A percentile compares a stretch with the other conserved stretches of the same genome.
These are phyloP conservation scores for Licmophora abbreviata DNA, from an alignment of 108 stramenopile species.

Conservation along the genomic window DNA sequence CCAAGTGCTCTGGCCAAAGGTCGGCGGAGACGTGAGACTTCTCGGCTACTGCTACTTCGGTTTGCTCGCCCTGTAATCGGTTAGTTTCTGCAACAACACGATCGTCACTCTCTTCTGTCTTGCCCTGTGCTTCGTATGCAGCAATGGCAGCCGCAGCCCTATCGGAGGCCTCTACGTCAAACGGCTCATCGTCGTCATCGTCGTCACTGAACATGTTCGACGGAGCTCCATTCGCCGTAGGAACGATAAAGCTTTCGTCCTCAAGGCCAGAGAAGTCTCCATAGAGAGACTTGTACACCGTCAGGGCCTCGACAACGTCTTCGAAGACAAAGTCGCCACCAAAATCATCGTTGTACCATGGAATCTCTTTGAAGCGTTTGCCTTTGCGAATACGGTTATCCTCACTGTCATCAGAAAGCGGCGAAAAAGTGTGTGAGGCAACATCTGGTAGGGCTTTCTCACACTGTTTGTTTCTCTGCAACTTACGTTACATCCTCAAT, in stretches of 20 bases:
- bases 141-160: constrained; percentile 16
- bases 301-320: constrained; percentile 83
- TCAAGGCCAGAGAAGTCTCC: constrained; percentile 58
- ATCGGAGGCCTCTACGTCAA: constrained; percentile 19
- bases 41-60: no score
- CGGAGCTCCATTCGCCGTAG: constrained; percentile 35
- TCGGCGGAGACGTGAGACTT: constrained; percentile 10
- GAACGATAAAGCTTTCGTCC: constrained; percentile 55
- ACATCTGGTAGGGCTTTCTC: no score
- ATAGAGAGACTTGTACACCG: constrained; percentile 58
- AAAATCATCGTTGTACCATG: constrained; percentile 87
- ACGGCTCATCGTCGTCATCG: constrained; percentile 25
- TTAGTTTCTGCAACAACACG: constrained; percentile 24
- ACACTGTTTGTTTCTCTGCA: no score
- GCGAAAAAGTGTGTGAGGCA: no score
- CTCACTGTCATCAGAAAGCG: constrained; percentile 16
- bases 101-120: constrained; percentile 18
- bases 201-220: constrained; percentile 27
- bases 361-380: constrained; percentile 50
- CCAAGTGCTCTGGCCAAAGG: constrained; percentile 79
- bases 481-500: constrained; percentile 63
- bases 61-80: constrained; percentile 6
- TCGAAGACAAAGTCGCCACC: constrained; percentile 81
- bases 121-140: constrained; percentile 12
- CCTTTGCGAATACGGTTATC: constrained; percentile 55